Base-by-base conservation (phyloP, 2,329 filamentous ascomycete species). In the Fonsecaea nubica region DNA sequence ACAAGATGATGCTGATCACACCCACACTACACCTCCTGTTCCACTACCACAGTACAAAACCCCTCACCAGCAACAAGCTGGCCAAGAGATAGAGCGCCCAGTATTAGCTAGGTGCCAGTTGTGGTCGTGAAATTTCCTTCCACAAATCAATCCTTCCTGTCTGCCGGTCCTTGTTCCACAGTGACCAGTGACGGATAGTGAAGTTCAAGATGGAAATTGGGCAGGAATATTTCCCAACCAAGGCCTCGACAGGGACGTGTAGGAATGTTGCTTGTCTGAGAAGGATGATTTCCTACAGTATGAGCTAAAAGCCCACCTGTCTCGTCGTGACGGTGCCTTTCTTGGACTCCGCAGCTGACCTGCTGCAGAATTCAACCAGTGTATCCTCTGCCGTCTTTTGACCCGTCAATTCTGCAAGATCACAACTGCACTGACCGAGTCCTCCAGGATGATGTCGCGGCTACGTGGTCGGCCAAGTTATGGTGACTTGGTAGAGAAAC, bases 61-160 rank as follows among this genome's bases (percentile, higher is more conserved):
- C 68, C 65, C 68, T 62, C 52, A 70, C 68, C 68, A 70, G 68
- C 68, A 64, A 68, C 60, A 67, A 68, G 68, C 68, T 70, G 68
- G 68, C 62, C 40, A 15, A 50, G n/a, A 45, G 36, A 40, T 64
- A 40, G 40, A 66, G 58, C 45, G 42, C 59, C 68, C 68, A 70
- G 54, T 68, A 42, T 52, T 55, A 54, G 64, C 57, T 53, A 25
- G 40, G 21, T 25, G 32, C 48, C 10, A 53, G 82, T 82, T 58
- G 80, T 18, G 52, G 52, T 25, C 15, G 36, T 54, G 18, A 9
- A 38, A 40, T 58, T 33, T 53, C 45, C 48, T 48, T 45, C 12
- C 9, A 40, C 42, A 25, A 32, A 10, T 25, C 50, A 57, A 36
- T 53, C 15, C 53, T 53, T 45, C 45, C 8, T 38, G 18, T 61